These are phyloP conservation scores for Fallopia convolvulus DNA, from an alignment of 148 eudicot genomes.

Conservation along the genomic window DNA sequence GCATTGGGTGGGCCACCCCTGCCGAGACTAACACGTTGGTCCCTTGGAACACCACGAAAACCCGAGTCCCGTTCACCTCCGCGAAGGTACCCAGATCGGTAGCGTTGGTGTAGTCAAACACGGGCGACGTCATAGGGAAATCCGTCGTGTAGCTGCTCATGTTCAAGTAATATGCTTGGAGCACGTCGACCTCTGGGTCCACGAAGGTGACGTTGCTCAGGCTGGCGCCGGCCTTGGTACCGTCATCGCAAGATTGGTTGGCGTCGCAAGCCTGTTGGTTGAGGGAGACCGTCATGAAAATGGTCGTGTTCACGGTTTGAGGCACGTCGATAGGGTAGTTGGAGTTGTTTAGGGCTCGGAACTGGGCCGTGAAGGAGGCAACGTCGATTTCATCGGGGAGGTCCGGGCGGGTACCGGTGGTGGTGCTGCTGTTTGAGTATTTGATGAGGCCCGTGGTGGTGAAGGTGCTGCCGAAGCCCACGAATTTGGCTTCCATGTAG, in stretches of 20 bases:
- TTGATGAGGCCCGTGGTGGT: constrained; percentile 22
- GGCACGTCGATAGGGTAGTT: constrained; percentile 20
- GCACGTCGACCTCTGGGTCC: constrained; percentile 17
- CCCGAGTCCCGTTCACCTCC: neutral
- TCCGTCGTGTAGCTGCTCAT: neutral
- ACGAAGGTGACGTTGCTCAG: constrained; percentile 28
- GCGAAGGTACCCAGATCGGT: neutral
- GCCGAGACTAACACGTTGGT: neutral
- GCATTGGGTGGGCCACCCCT: neutral
- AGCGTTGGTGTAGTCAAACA: neutral
- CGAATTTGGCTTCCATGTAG: neutral
- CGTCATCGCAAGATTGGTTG: neutral
- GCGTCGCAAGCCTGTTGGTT: constrained; percentile 12
- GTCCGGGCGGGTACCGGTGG: constrained; percentile 12
- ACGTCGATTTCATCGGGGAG: constrained; percentile 21
- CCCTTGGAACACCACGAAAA: neutral
- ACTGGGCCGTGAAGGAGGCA: constrained; percentile 10
- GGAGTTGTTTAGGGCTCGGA: constrained; percentile 9
- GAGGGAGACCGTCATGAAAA: constrained; percentile 16
- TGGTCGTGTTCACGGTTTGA: neutral
- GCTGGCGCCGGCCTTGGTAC: constrained; percentile 14
- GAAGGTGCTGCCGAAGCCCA: neutral
- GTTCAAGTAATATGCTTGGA: constrained; percentile 5
- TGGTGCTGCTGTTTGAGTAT: constrained; percentile 14
- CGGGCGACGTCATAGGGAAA: neutral